Evolutionary conservation across 176 grass and related monocot species (phyloP), one percentile per base, ranked within the genome.

Genomic region (Oryza glumipatula): DNA sequence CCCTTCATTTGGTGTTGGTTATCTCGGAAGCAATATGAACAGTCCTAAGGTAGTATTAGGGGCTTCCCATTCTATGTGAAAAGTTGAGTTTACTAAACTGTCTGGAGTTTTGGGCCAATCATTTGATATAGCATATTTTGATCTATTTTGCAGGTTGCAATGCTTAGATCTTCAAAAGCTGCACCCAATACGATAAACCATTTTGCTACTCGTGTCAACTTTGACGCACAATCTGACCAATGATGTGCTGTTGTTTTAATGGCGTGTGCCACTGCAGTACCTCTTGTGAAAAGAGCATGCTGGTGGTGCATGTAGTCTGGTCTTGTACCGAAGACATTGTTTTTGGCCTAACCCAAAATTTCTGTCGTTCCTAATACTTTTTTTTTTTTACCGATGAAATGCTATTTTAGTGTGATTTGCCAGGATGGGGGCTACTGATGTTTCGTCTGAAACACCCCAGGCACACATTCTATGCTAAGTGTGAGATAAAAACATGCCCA

Each of bases 21-120:
- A 98, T 80, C 89, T 95, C 3, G 93, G 87, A 39, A 98, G 85
- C 80, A 87, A 83, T 70, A 98, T 98, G 93, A 89, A 76, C 64
- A 69, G 24, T 68, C 93, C 96, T 72, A 95, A 95, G 93, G 91
- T 95, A 71, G 35, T 39, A 41, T 33, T 71, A 24, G 0, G 21
- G 33, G 54, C 7, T 71, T 41, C 12, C 19, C 15, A 49, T 21
- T 73, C 64, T 52, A 9, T 54, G 3, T 6, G 47, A n/a, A 13
- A 49, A 39, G 9, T 5, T 0, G 1, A 11, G 67, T 26, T 36
- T 47, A 65, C 72, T 13, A 22, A 43, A 21, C 45, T 49, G 74
- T 64, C 19, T 58, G 19, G 19, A 58, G 54, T 58, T 58, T 45
- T 49, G 43, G 45, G 35, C 13, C 52, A 72, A 5, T 64, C 30